Percentiles rank a stretch among this genome's conserved stretches.
Evolutionary conservation across 2,329 filamentous ascomycete species (phyloP).

Genomic region (Chaetoscypha palmicola): DNA sequence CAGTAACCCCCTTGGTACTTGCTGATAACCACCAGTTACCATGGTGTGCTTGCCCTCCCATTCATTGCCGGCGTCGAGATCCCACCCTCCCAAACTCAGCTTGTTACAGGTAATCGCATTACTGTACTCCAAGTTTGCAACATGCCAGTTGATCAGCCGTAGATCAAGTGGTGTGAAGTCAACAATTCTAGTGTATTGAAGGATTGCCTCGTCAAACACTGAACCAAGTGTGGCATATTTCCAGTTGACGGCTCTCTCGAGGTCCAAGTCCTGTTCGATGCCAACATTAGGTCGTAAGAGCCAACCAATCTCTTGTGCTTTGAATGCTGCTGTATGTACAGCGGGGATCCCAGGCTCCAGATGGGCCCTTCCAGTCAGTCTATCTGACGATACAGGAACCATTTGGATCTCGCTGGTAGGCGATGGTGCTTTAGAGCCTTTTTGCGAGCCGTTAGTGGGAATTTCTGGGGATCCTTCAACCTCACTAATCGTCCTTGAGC

Average conservation of each 20-base stretch:
- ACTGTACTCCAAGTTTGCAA: constrained; percentile 96
- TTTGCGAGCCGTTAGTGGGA: constrained; percentile 45
- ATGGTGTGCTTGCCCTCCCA: constrained; percentile 94
- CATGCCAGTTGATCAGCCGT: constrained; percentile 92
- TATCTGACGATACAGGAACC: constrained; percentile 58
- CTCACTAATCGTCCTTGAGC: constrained; percentile 63
- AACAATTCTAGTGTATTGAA: constrained; percentile 76
- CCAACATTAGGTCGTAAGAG: constrained; percentile 56
- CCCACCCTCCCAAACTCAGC: constrained; percentile 86
- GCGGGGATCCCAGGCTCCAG: constrained; percentile 62
- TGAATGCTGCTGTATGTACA: constrained; percentile 66
- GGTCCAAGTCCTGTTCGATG: constrained; percentile 60
- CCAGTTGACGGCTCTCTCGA: constrained; percentile 57
- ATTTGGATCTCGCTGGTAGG: constrained; percentile 40
- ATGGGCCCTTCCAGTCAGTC: constrained; percentile 65
- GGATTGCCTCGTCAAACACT: constrained; percentile 87
- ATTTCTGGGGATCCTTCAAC: constrained; percentile 56
- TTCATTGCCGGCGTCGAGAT: constrained; percentile 95
- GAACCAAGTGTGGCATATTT: constrained; percentile 70
- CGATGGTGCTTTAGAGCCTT: constrained; percentile 10
- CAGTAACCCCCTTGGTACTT: constrained; percentile 80
- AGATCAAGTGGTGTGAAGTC: constrained; percentile 81
- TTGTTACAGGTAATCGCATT: constrained; percentile 85
- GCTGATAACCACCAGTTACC: constrained; percentile 88
- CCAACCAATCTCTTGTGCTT: constrained; percentile 80